Percentiles rank a stretch among this genome's conserved stretches.
Evolutionary conservation across 2,329 filamentous ascomycete species (phyloP).

Genomic region (Ceratocystis colombiana): DNA sequence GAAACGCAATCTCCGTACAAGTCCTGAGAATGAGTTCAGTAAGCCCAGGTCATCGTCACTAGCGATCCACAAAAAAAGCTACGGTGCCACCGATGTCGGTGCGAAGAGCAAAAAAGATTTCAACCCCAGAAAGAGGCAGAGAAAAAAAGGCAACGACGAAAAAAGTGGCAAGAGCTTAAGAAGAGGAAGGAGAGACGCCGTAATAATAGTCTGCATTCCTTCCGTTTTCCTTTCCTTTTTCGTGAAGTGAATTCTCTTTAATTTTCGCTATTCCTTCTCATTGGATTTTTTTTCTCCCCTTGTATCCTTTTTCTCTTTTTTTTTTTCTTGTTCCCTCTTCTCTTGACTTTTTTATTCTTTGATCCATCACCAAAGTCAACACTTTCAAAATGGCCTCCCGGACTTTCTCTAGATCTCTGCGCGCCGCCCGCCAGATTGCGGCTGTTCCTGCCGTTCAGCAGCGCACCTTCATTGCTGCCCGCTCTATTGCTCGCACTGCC

Average conservation of each 20-base stretch:
- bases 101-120: slow-evolving; percentile 7
- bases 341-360: slow-evolving; percentile 16
- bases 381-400: slow-evolving; percentile 59
- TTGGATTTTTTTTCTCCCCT: slow-evolving; percentile 20
- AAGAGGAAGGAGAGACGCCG: slow-evolving; percentile 8
- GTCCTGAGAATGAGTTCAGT: not conserved
- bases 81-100: slow-evolving; percentile 25
- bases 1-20: not conserved
- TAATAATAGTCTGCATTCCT: not conserved
- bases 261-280: slow-evolving; percentile 16
- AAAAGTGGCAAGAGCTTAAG: slow-evolving; percentile 16
- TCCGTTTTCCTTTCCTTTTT: slow-evolving; percentile 15
- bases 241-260: slow-evolving; percentile 16
- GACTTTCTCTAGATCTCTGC: slow-evolving; percentile 59
- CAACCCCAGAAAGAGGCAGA: slow-evolving; percentile 21
- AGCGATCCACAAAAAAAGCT: slow-evolving; percentile 23
- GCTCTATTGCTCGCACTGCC: slow-evolving; percentile 46
- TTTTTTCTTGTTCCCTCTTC: slow-evolving; percentile 20
- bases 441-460: slow-evolving; percentile 47
- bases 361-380: slow-evolving; percentile 28
- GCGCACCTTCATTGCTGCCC: slow-evolving; percentile 53
- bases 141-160: slow-evolving; percentile 16
- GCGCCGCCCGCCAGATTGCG: slow-evolving; percentile 53
- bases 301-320: slow-evolving; percentile 16
- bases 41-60: not conserved